Evolutionary conservation across 116 monocot genomes (phyloP).

Genomic region (Papilionanthe hybrid): DNA sequence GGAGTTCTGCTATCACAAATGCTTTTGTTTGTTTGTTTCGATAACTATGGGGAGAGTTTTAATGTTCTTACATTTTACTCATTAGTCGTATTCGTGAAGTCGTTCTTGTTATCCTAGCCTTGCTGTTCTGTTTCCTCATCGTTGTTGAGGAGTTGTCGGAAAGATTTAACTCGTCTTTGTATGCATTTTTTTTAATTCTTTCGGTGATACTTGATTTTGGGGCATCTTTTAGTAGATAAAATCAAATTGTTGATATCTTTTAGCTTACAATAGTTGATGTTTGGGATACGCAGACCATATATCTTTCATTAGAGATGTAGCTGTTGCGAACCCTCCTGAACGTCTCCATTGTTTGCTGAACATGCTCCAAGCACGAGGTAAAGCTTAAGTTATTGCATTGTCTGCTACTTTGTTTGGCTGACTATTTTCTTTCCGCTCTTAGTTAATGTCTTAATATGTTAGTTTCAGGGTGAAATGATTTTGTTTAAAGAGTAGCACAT

Average conservation of each 20-base stretch:
- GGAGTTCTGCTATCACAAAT: background rate
- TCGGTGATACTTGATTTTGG: background rate
- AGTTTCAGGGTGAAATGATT: too few species aligned
- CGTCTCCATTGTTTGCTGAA: conserved; percentile 44
- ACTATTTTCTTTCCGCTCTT: too few species aligned
- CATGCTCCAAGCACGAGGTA: conserved; percentile 61
- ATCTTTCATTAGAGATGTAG: conserved; percentile 53
- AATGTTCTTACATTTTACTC: background rate
- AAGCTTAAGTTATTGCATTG: background rate
- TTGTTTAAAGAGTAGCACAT: too few species aligned
- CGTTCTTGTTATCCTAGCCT: background rate
- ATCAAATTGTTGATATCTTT: background rate
- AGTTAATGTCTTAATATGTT: too few species aligned
- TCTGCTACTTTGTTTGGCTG: too few species aligned
- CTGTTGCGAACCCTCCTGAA: conserved; percentile 49
- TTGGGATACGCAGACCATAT: conserved; percentile 46
- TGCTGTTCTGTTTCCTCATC: background rate
- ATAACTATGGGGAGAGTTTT: background rate
- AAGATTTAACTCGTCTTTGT: background rate
- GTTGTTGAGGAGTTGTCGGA: background rate
- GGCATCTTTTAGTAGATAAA: background rate
- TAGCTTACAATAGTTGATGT: background rate
- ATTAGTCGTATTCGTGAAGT: too few species aligned
- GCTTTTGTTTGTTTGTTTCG: background rate
- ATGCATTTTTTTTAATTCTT: background rate